Base-by-base conservation (phyloP, 345 rosid species). In the Aurinia saxatilis region DNA sequence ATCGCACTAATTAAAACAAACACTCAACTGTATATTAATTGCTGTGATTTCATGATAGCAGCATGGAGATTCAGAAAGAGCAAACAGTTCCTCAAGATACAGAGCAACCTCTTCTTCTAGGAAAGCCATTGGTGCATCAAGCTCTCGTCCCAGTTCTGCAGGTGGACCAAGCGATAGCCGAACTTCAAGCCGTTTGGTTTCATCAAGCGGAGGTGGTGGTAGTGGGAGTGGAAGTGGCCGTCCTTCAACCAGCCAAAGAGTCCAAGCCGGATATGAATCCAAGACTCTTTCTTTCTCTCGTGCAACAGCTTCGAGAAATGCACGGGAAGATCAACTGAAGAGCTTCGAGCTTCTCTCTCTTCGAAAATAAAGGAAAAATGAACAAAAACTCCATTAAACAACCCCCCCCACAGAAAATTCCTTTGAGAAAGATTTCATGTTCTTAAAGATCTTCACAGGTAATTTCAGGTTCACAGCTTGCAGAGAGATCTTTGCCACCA, bases 261-360 rank as follows among this genome's bases (percentile, higher is more conserved):
- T 59, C 46, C 93, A 75, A 65, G 68, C 73, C 13, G 85, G 69
- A 13, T 70, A 67, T 5, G 92, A 85, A 45, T 65, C 78, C 14
- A 81, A 79, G 53, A 74, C 84, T 39, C 13, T 47, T 1, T 76
- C 84, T 7, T 76, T 80, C 70, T 58, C 76, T 50, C 93, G 87
- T 12, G 73, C 75, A 16, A 39, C 76, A 0, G 66, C 81, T 17
- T 60, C 78, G 13, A 83, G 75, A 77, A 75, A 76, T 17, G 50
- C 42, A 41, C 81, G 79, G 2, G 84, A 81, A 51, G 85, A 83
- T 55, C 72, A 75, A 12, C 60, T 83, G 7, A 70, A 82, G 74
- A 83, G 85, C 79, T 80, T 86, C 30, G 87, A 86, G 75, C 77
- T 75, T n/a, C 80, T 86, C 25, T 81, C 89, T 6, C 76, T 86